Percentiles rank a stretch among this genome's conserved stretches.
Conservation (phyloP, 1,284 basidiomycete genomes). For the Calocybe gambosa region DNA sequence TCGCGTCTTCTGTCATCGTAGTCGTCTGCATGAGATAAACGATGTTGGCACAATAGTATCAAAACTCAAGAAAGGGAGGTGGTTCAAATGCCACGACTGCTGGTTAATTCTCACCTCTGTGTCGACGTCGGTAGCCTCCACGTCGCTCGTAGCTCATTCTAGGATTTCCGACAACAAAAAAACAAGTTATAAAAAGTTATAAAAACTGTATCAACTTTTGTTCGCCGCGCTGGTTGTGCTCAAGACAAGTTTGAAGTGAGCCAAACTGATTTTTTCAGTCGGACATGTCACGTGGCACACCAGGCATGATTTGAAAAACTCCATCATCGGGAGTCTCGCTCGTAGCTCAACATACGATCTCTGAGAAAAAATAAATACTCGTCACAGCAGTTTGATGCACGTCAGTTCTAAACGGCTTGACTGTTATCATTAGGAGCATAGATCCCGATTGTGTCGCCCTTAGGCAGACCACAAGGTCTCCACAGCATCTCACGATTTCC, state of each 20-base stretch:
- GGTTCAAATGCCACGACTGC: not conserved
- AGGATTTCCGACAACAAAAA: slow-evolving; percentile 11
- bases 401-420: too few species aligned
- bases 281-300: not conserved
- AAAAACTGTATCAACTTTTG: slow-evolving; percentile 9
- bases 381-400: too few species aligned
- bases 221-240: slow-evolving; percentile 3
- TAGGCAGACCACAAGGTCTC: too few species aligned
- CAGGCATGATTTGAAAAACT: too few species aligned
- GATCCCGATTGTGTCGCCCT: too few species aligned
- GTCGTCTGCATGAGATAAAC: slow-evolving; percentile 38
- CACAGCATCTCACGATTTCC: too few species aligned
- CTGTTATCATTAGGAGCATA: too few species aligned
- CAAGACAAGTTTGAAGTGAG: not conserved
- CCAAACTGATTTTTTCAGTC: not conserved
- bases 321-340: too few species aligned
- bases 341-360: too few species aligned
- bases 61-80: not conserved
- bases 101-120: slow-evolving; percentile 24
- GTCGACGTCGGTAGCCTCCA: slow-evolving; percentile 25
- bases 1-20: slow-evolving; percentile 60
- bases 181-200: slow-evolving; percentile 4
- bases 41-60: not conserved
- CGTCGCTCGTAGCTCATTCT: slow-evolving; percentile 29
- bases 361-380: too few species aligned